These are phyloP conservation scores for Fusarium sp. DNA, from an alignment of 2,329 filamentous ascomycete genomes.

Conservation along the genomic window DNA sequence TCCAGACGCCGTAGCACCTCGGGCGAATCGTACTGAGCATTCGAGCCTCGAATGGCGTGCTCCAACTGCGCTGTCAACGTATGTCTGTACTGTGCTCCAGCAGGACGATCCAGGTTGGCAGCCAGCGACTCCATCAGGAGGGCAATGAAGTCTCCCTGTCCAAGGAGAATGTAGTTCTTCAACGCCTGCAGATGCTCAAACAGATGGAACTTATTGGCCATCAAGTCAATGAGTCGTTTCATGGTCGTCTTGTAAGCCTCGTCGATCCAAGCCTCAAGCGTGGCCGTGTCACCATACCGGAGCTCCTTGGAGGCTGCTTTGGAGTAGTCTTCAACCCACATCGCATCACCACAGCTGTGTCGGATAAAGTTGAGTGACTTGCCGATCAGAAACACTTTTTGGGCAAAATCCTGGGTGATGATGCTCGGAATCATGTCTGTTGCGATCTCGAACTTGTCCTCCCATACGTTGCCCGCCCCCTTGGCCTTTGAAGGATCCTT, in stretches of 20 bases:
- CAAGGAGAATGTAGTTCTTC: conserved; percentile 94
- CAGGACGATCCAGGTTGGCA: conserved; percentile 91
- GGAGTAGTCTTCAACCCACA: conserved; percentile 96
- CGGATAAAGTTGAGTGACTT: conserved; percentile 99
- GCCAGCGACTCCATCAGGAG: conserved; percentile 96
- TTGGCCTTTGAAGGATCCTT: conserved; percentile 64
- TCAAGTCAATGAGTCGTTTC: conserved; percentile 91
- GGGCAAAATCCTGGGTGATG: conserved; percentile 91
- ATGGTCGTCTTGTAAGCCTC: conserved; percentile 98
- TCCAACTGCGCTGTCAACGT: conserved; percentile 98
- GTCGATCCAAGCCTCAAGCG: conserved; percentile 91
- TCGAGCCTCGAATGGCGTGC: conserved; percentile 95
- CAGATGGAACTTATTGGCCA: conserved; percentile 94
- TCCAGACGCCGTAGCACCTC: conserved; percentile 93
- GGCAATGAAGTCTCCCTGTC: conserved; percentile 97
- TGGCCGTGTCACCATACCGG: conserved; percentile 91
- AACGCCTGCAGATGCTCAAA: conserved; percentile 92
- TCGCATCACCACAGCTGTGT: conserved; percentile 91
- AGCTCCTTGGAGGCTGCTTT: conserved; percentile 93
- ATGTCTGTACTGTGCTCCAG: conserved; percentile 96
- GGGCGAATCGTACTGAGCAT: conserved; percentile 93
- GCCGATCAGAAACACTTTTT: conserved; percentile 96
- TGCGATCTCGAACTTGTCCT: conserved; percentile 93
- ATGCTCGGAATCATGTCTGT: conserved; percentile 91
- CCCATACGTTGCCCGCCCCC: conserved; percentile 92